These are phyloP conservation scores for Esteya vermicola DNA, from an alignment of 2,329 filamentous ascomycete genomes.

Conservation along the genomic window DNA sequence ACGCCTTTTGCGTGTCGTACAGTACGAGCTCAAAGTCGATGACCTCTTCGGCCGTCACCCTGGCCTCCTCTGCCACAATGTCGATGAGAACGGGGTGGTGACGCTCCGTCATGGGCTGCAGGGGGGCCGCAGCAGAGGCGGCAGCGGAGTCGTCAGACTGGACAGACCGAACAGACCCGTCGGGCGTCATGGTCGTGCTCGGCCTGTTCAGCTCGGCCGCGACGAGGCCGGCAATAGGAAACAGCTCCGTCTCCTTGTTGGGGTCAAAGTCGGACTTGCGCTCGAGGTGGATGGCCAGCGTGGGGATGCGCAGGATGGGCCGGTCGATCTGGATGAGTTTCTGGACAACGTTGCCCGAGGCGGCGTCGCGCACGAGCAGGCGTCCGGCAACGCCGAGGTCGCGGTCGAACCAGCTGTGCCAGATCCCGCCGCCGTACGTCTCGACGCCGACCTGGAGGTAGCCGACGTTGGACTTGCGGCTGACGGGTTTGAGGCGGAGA, in stretches of 20 bases:
- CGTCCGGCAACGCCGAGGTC: constrained; percentile 84
- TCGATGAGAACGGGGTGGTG: constrained; percentile 83
- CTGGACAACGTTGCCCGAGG: constrained; percentile 62
- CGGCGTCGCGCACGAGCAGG: constrained; percentile 58
- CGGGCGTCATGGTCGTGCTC: too few species aligned
- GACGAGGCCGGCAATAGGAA: constrained; percentile 81
- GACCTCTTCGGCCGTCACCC: constrained; percentile 54
- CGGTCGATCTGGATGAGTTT: constrained; percentile 82
- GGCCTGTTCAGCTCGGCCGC: constrained; percentile 71
- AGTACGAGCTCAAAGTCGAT: constrained; percentile 94
- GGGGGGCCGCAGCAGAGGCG: constrained; percentile 20
- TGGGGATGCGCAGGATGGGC: constrained; percentile 84
- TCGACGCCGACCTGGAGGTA: constrained; percentile 94
- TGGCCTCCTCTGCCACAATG: constrained; percentile 68
- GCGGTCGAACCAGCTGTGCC: constrained; percentile 97
- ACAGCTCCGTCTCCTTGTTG: constrained; percentile 94
- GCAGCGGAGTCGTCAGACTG: too few species aligned
- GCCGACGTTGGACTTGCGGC: constrained; percentile 72
- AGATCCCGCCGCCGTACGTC: constrained; percentile 91
- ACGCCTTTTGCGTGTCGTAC: constrained; percentile 87
- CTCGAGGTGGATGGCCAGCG: constrained; percentile 86
- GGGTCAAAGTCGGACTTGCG: constrained; percentile 75
- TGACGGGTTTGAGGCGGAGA: constrained; percentile 85
- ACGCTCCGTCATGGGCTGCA: constrained; percentile 64
- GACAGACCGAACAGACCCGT: too few species aligned